Conservation (phyloP, 1,284 basidiomycete genomes). For the Kwoniella shivajii region DNA sequence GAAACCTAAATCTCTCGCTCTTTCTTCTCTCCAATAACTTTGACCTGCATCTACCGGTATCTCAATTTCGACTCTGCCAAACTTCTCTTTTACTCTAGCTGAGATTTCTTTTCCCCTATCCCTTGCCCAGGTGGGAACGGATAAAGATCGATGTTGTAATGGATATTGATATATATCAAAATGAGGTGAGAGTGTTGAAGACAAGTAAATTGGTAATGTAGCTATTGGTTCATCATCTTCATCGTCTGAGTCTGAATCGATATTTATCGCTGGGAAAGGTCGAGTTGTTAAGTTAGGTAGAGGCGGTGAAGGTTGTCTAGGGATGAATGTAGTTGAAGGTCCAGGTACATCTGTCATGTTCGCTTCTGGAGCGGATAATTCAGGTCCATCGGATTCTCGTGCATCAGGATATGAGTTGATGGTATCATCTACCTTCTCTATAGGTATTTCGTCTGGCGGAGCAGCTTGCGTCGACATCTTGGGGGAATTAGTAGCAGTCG, state of each 20-base stretch:
- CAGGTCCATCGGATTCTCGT: slow-evolving; percentile 17
- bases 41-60: slow-evolving; percentile 48
- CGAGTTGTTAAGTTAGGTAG: slow-evolving; percentile 28
- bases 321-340: slow-evolving; percentile 41
- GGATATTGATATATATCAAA: slow-evolving; percentile 53
- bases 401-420: slow-evolving; percentile 29
- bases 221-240: slow-evolving; percentile 40
- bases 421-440: slow-evolving; percentile 23
- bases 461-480: slow-evolving; percentile 11
- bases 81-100: slow-evolving; percentile 47
- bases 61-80: slow-evolving; percentile 50
- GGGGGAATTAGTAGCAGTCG: neutral
- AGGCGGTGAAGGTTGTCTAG: slow-evolving; percentile 35
- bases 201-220: slow-evolving; percentile 50
- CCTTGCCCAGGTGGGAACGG: slow-evolving; percentile 41
- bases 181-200: slow-evolving; percentile 29
- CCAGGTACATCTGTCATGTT: slow-evolving; percentile 30
- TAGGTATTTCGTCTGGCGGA: slow-evolving; percentile 7
- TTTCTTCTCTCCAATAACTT: slow-evolving; percentile 51
- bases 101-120: slow-evolving; percentile 49
- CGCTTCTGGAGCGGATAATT: slow-evolving; percentile 10
- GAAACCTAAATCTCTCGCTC: slow-evolving; percentile 47
- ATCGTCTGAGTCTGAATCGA: slow-evolving; percentile 12
- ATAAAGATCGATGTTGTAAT: slow-evolving; percentile 39
- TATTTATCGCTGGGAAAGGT: slow-evolving; percentile 24